Percentiles rank a stretch among this genome's conserved stretches.
Evolutionary conservation across 257 asterid species (phyloP).

Genomic region (Hygrophila difformis): DNA sequence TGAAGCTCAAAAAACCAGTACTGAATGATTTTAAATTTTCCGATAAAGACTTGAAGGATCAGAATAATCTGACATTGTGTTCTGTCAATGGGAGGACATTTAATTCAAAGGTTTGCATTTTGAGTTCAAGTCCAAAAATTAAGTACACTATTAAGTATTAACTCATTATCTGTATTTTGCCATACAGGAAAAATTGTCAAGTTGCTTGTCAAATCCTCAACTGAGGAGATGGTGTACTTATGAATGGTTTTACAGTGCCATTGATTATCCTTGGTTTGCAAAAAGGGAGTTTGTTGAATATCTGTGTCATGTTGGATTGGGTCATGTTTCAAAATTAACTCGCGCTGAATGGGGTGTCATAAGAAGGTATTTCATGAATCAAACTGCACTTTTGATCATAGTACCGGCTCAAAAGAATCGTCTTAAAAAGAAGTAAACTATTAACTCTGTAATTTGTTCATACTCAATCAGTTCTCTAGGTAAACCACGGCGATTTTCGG

Average conservation of each 20-base stretch:
- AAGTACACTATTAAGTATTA: constrained; percentile 1
- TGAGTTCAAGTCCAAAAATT: constrained; percentile 14
- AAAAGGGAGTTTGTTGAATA: constrained; percentile 88
- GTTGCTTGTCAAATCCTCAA: constrained; percentile 50
- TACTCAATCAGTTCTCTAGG: constrained; percentile 76
- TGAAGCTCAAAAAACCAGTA: constrained; percentile 26
- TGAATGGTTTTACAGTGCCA: constrained; percentile 96
- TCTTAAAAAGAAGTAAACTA: too few relatives aligned
- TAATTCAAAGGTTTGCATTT: constrained; percentile 40
- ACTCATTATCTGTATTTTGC: constrained; percentile 15
- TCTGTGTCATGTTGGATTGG: constrained; percentile 72
- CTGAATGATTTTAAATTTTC: constrained; percentile 37
- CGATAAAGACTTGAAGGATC: constrained; percentile 38
- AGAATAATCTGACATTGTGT: constrained; percentile 19
- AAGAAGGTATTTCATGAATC: constrained; percentile 46
- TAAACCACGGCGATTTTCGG: constrained; percentile 89
- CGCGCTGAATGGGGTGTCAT: constrained; percentile 93
- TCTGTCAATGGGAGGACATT: constrained; percentile 26
- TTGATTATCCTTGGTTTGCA: constrained; percentile 95
- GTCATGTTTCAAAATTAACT: constrained; percentile 74
- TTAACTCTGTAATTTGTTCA: constrained; percentile 1
- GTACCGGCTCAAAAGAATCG: constrained; percentile 9
- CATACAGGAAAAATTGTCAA: constrained; percentile 47
- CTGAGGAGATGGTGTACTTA: constrained; percentile 77
- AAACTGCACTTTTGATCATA: constrained; percentile 12